Evolutionary conservation across 2,329 filamentous ascomycete genomes (phyloP).

Genomic region (Talaromyces piceae): DNA sequence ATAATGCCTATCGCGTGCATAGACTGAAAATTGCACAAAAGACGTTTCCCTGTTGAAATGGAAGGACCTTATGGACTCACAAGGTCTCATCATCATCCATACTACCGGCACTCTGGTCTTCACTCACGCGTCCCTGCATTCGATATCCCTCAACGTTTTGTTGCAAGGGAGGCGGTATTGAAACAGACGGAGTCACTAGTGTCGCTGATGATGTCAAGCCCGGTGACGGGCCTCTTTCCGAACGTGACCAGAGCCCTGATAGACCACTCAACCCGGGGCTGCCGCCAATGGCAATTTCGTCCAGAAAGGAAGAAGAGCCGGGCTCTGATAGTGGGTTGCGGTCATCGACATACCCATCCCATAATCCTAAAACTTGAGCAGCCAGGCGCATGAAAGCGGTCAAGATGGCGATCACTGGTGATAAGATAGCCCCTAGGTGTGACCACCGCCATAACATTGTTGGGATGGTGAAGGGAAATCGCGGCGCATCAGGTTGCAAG

Average conservation of each 20-base stretch:
- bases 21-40: background rate
- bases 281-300: constrained; percentile 2
- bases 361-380: constrained; percentile 32
- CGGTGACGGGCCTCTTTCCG: background rate
- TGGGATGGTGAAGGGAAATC: constrained; percentile 49
- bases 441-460: constrained; percentile 47
- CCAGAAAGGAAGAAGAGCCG: constrained; percentile 11
- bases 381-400: constrained; percentile 25
- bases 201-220: background rate
- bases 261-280: background rate
- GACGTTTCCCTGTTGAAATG: background rate
- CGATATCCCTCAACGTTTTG: background rate
- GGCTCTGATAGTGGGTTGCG: constrained; percentile 1
- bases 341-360: constrained; percentile 36
- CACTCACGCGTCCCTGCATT: background rate
- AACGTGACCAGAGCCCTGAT: constrained; percentile 2
- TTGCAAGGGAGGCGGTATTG: constrained; percentile 5
- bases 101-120: background rate
- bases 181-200: background rate
- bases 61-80: background rate
- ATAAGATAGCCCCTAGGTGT: constrained; percentile 24
- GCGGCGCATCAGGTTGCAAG: constrained; percentile 45
- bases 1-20: background rate
- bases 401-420: constrained; percentile 23
- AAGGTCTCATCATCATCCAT: constrained; percentile 8